Conservation (phyloP, 768 basidiomycete species). For the Panellus pusillus region DNA sequence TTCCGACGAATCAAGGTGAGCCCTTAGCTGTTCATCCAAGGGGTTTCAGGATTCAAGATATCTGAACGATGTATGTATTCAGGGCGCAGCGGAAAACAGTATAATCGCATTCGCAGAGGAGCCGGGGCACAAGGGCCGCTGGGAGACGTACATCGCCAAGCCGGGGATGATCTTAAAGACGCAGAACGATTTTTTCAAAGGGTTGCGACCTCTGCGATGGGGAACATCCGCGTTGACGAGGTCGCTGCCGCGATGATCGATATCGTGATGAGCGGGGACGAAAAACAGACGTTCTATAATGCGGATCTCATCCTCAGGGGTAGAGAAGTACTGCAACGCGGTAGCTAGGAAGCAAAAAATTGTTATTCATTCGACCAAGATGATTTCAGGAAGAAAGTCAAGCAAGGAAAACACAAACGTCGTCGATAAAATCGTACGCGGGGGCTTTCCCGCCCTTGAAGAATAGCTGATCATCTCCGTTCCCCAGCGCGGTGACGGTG, state of each 20-base stretch:
- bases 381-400: not conserved
- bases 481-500: slow-evolving; percentile 12
- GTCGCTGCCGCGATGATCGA: slow-evolving; percentile 9
- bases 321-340: too few species aligned
- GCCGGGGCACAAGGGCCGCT: not conserved
- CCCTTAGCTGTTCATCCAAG: too few species aligned
- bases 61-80: not conserved
- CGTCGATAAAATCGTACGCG: slow-evolving; percentile 22
- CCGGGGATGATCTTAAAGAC: slow-evolving; percentile 3
- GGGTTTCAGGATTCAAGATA: not conserved
- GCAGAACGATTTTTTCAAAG: not conserved
- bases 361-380: not conserved
- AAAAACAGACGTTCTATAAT: not conserved
- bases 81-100: slow-evolving; percentile 6
- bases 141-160: slow-evolving; percentile 13
- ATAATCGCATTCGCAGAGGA: slow-evolving; percentile 1
- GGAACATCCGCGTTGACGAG: slow-evolving; percentile 1
- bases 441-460: slow-evolving; percentile 21
- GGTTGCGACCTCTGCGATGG: not conserved
- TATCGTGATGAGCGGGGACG: not conserved
- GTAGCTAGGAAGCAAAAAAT: slow-evolving; percentile 1
- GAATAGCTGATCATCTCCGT: slow-evolving; percentile 11
- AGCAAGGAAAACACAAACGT: slow-evolving; percentile 17
- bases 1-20: slow-evolving; percentile 5
- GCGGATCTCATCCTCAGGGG: not conserved